Percentiles rank a stretch among this genome's conserved stretches.
These are phyloP conservation scores for Candida michaelii DNA, from an alignment of 805 yeast genomes.

Conservation along the genomic window DNA sequence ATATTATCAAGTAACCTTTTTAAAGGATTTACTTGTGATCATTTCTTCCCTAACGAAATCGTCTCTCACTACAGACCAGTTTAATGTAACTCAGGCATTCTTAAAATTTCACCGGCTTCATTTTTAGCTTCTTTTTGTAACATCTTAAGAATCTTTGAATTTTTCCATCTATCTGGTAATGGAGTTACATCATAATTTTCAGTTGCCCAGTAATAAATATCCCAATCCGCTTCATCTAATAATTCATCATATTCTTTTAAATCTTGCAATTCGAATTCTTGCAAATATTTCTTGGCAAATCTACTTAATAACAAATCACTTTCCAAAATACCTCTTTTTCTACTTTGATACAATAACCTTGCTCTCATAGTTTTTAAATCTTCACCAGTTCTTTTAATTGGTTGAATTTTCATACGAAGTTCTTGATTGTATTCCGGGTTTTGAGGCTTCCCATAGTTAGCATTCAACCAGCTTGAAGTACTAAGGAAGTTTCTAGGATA, in stretches of 20 bases:
- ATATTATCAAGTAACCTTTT: no score
- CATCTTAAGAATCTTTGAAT: slow-evolving; percentile 58
- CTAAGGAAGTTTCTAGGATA: no score
- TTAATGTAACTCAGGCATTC: slow-evolving; percentile 71
- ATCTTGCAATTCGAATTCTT: slow-evolving; percentile 57
- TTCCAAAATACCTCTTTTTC: slow-evolving; percentile 94
- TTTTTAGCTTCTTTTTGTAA: slow-evolving; percentile 76
- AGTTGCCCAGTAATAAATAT: slow-evolving; percentile 97
- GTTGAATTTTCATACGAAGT: slow-evolving; percentile 60
- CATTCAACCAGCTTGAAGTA: background rate
- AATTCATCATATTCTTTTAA: slow-evolving; percentile 82
- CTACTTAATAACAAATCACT: slow-evolving; percentile 82
- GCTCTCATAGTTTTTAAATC: slow-evolving; percentile 73
- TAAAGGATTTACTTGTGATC: no score
- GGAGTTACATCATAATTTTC: slow-evolving; percentile 78
- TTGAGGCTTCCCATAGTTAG: slow-evolving; percentile 43
- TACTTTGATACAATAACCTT: slow-evolving; percentile 84
- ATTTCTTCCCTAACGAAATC: no score
- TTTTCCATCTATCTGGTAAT: slow-evolving; percentile 82
- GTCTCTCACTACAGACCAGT: no score
- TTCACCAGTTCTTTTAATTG: slow-evolving; percentile 77
- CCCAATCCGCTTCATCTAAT: slow-evolving; percentile 98
- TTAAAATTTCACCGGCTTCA: slow-evolving; percentile 65
- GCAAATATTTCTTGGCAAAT: slow-evolving; percentile 76
- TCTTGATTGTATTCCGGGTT: slow-evolving; percentile 32